phyloP scores from a whole-genome alignment of 1,284 basidiomycete species.

The Marasmius tenuissimus region DNA sequence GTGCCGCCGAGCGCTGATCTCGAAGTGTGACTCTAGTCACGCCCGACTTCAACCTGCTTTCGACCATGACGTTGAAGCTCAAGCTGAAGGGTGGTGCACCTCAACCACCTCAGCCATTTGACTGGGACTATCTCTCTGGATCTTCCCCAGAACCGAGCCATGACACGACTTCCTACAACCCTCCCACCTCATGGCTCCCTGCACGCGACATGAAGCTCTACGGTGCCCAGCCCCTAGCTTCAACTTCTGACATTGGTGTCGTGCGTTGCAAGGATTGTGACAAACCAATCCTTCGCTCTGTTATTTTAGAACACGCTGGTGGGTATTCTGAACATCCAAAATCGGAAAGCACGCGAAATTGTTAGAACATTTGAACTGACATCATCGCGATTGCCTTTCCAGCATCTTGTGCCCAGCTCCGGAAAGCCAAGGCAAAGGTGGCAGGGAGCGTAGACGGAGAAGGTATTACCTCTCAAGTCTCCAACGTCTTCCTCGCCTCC shows the following conservation, averaged over 20 bases:
- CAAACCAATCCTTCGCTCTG: slow-evolving; percentile 75
- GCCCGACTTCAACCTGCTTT: neutral
- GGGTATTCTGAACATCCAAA: slow-evolving; percentile 21
- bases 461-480: slow-evolving; percentile 24
- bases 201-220: slow-evolving; percentile 87
- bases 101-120: slow-evolving; percentile 44
- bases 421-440: slow-evolving; percentile 58
- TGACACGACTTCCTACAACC: slow-evolving; percentile 47
- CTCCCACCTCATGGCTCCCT: slow-evolving; percentile 81
- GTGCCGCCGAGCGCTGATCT: neutral
- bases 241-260: slow-evolving; percentile 65
- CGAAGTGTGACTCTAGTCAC: neutral
- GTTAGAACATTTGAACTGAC: neutral
- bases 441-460: slow-evolving; percentile 30
- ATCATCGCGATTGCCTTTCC: neutral
- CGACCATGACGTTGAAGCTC: slow-evolving; percentile 14
- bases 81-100: slow-evolving; percentile 8
- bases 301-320: slow-evolving; percentile 78
- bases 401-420: slow-evolving; percentile 67
- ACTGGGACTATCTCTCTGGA: slow-evolving; percentile 52
- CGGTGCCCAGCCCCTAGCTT: slow-evolving; percentile 70
- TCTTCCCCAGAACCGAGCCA: slow-evolving; percentile 35
- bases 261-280: slow-evolving; percentile 77
- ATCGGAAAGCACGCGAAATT: neutral
- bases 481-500: neutral